Conservation (phyloP, 164 flowering plant genomes). For the Santalum album region DNA sequence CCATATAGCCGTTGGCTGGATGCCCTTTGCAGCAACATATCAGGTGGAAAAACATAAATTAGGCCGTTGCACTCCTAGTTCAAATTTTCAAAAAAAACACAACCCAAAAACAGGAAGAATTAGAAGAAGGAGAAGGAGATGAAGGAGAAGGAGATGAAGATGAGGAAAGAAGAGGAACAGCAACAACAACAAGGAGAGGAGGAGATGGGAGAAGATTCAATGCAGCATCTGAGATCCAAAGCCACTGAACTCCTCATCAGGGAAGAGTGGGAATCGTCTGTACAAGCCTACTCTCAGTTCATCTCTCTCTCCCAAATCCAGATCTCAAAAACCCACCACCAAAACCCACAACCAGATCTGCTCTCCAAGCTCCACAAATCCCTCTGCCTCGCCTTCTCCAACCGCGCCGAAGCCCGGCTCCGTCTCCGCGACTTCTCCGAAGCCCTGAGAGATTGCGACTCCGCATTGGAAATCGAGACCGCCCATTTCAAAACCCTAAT, state of each 20-base stretch:
- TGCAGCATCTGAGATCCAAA: conserved; percentile 79
- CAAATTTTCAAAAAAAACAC: no score
- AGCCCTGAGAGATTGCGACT: conserved; percentile 62
- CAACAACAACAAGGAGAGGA: background rate
- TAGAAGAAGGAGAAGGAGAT: no score
- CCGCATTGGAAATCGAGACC: conserved; percentile 48
- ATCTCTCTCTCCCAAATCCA: conserved; percentile 46
- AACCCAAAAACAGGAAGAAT: no score
- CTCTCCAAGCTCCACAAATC: conserved; percentile 44
- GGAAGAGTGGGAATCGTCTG: conserved; percentile 68
- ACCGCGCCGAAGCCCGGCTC: conserved; percentile 63
- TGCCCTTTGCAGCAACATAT: no score
- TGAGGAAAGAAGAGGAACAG: background rate
- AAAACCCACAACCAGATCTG: conserved; percentile 16
- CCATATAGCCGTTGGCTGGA: no score
- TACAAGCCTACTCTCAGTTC: conserved; percentile 47
- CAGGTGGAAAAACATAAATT: no score
- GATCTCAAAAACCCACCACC: conserved; percentile 16
- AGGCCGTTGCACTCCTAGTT: no score
- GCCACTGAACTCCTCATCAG: conserved; percentile 76
- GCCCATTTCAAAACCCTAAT: conserved; percentile 73
- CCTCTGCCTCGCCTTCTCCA: conserved; percentile 68
- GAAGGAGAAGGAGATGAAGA: no score
- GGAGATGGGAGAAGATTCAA: background rate
- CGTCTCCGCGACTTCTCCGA: conserved; percentile 26